Evolutionary conservation across 257 asterid genomes (phyloP), one percentile per base, ranked within the genome.

Genomic region (Fraxinus cuspidata): DNA sequence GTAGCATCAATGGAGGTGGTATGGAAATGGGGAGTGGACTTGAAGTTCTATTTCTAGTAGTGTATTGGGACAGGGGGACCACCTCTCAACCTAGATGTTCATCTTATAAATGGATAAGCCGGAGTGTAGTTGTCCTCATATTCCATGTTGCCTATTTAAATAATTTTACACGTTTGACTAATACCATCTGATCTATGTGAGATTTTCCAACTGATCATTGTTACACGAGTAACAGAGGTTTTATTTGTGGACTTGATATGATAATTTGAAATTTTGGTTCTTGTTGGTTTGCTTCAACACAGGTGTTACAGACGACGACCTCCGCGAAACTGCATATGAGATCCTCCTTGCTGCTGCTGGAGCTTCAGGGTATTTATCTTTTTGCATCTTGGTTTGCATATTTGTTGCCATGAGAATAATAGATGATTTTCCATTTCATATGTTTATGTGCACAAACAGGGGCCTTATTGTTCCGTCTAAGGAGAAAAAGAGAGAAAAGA

Each of bases 321-420:
- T 95, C 64, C 94, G 97, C 42, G 98, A 95, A 88, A 86, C 97
- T 81, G 98, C 99, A 34, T 95, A 89, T 85, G 99, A 95, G 80
- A 85, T 93, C 77, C 98, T 95, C 85, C 91, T 95, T 83, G 97
- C 98, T 83, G 91, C 94, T 77, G 98, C 99, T 80, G 99, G 99
- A 81, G 97, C 99, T 86, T 91, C 98, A 80, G 99, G 99, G 99
- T 95, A 91, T 81, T 69, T 75, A 37, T 18, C 38, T 10, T 76
- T 71, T 35, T 63, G 38, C 21, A 3, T 49, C 47, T 76, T 71
- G 63, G 58, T 44, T 74, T 78, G 49, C 15, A 76, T 64, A 68
- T 23, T 31, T 79, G 16, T 63, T 75, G 77, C 77, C 77, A 51
- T 81, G 74, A 71, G 32, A 75, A 67, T 77, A 49, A 28, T 37